Evolutionary conservation across 768 basidiomycete species (phyloP).

Genomic region (Kwoniella botswanensis): DNA sequence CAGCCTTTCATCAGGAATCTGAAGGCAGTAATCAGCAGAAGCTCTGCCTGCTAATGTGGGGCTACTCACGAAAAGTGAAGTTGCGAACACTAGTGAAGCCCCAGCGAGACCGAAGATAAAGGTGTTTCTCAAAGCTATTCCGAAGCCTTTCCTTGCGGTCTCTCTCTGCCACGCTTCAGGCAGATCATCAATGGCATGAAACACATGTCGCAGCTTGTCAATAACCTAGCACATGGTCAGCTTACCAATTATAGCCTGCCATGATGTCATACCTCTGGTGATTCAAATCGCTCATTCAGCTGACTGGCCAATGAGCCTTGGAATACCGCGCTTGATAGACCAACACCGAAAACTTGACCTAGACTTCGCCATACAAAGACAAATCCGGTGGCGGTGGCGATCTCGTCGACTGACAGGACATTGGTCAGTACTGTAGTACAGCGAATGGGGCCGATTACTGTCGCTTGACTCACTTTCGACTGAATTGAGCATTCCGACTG

Average conservation of each 20-base stretch:
- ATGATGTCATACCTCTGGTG: slow-evolving; percentile 18
- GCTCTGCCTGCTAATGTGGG: too few species aligned
- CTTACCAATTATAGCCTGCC: slow-evolving; percentile 18
- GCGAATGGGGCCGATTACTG: too few species aligned
- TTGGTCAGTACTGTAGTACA: not conserved
- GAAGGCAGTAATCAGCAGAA: not conserved
- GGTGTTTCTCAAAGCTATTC: slow-evolving; percentile 19
- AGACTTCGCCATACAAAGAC: slow-evolving; percentile 28
- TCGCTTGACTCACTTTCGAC: slow-evolving; percentile 22
- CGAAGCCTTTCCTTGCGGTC: slow-evolving; percentile 20
- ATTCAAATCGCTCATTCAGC: slow-evolving; percentile 21
- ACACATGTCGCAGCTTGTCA: slow-evolving; percentile 22
- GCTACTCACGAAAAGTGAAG: slow-evolving; percentile 21
- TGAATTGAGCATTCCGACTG: slow-evolving; percentile 26
- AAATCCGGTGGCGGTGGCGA: slow-evolving; percentile 28
- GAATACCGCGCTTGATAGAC: slow-evolving; percentile 28
- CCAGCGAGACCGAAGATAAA: slow-evolving; percentile 27
- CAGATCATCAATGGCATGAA: slow-evolving; percentile 23
- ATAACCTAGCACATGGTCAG: slow-evolving; percentile 21
- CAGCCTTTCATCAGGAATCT: not conserved
- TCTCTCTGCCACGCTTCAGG: slow-evolving; percentile 20
- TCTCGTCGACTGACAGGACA: slow-evolving; percentile 13
- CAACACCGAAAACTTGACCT: slow-evolving; percentile 30
- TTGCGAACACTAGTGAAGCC: slow-evolving; percentile 11
- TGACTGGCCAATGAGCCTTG: slow-evolving; percentile 19